Evolutionary conservation across 345 rosid genomes (phyloP), one percentile per base, ranked within the genome.

Genomic region (Carallia pectinifolia): DNA sequence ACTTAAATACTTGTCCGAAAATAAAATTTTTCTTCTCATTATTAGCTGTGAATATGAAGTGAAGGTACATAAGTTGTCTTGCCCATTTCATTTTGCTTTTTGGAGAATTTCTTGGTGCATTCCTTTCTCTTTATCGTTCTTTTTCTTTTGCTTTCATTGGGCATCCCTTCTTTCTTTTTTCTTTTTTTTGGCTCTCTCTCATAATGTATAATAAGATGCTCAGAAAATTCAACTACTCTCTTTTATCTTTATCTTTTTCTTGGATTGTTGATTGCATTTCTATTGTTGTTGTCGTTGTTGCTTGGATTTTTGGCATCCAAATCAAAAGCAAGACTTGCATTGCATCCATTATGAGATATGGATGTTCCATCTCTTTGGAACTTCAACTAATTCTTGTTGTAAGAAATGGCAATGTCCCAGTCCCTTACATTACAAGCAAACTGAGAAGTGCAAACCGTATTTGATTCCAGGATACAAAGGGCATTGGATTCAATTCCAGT

Each of bases 401-500:
- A 8, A 40, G 7, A 40, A 40, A 9, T 12, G 9, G 12, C 13
- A 40, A 40, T 8, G 47, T 40, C 2, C 47, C 2, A 8, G 47
- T 12, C 10, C 10, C 47, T 10, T 40, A 40, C 12, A 40, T 12
- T 40, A 40, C 47, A 40, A 40, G 47, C 47, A 40, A 40, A 40
- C 7, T 40, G 8, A 40, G 47, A 40, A 38, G 44, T 38, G 79
- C 30, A 62, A 62, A 62, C 53, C 10, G 47, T 3, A 8, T 1
- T 40, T 9, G 47, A 40, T 40, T 40, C 47, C 4, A 9, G 2
- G 12, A 40, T 8, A 40, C 47, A 38, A 70, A 50, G 72, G 53
- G 61, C 23, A 48, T 58, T 58, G 67, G 63, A 63, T 36, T 69
- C 69, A 60, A 73, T 69, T 70, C 65, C 53, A 31, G 33, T 55